Conservation (phyloP, 106 monocot species). For the Dendrobium officinale region DNA sequence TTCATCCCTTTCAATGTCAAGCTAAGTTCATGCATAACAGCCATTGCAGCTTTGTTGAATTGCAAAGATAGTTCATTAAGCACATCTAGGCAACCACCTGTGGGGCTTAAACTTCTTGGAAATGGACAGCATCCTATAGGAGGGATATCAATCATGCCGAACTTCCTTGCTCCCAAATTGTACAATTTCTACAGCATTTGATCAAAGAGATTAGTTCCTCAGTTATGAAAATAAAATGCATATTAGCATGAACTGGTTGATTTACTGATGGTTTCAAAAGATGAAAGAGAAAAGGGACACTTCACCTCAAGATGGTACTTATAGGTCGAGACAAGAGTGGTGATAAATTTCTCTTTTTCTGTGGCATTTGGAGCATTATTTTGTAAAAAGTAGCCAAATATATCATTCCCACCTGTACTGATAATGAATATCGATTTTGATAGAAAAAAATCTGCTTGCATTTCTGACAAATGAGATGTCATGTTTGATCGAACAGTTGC, state of each 20-base stretch:
- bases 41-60: conserved; percentile 14
- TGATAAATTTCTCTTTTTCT: conserved; percentile 15
- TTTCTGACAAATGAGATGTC: conserved; percentile 1
- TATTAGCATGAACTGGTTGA: too few relatives aligned
- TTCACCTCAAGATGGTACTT: conserved; percentile 20
- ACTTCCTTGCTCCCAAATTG: conserved; percentile 29
- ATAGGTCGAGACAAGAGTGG: conserved; percentile 5
- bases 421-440: conserved; percentile 47
- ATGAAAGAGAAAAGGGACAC: background rate
- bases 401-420: conserved; percentile 39
- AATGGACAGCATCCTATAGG: conserved; percentile 27
- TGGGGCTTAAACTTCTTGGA: conserved; percentile 13
- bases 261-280: background rate
- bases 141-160: conserved; percentile 17
- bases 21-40: conserved; percentile 13
- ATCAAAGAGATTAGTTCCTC: background rate
- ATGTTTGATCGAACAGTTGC: conserved; percentile 24
- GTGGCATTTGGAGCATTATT: conserved; percentile 5
- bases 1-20: conserved; percentile 22
- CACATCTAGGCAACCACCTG: conserved; percentile 9
- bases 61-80: conserved; percentile 17
- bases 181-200: conserved; percentile 20
- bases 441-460: conserved; percentile 9
- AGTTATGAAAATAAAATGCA: background rate
- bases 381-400: conserved; percentile 14